Percentiles rank a stretch among this genome's conserved stretches.
Evolutionary conservation across 768 basidiomycete genomes (phyloP).

Genomic region (Tylopilus subfusipes): DNA sequence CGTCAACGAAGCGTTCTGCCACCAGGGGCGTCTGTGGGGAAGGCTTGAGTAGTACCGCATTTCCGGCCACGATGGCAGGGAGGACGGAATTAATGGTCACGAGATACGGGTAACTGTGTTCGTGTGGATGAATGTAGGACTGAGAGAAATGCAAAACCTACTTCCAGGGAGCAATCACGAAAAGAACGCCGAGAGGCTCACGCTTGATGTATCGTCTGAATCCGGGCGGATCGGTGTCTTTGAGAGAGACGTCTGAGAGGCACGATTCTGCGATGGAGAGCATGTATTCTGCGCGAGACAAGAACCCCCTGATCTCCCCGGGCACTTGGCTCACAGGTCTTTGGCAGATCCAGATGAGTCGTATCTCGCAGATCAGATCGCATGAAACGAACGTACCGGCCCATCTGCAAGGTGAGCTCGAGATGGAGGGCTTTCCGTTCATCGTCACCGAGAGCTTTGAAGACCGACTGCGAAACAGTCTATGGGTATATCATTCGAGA

Average conservation of each 20-base stretch:
- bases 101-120: conserved; percentile 78
- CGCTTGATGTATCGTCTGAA: conserved; percentile 83
- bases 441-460: conserved; percentile 42
- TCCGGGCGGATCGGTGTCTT: conserved; percentile 77
- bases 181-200: conserved; percentile 80
- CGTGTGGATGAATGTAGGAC: not conserved
- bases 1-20: conserved; percentile 73
- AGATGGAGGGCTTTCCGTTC: conserved; percentile 48
- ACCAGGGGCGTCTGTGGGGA: conserved; percentile 93
- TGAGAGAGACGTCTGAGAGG: conserved; percentile 70
- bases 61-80: conserved; percentile 88
- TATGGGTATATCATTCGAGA: not conserved
- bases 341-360: not conserved
- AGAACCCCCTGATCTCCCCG: conserved; percentile 77
- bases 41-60: conserved; percentile 89
- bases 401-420: conserved; percentile 90
- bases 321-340: conserved; percentile 77
- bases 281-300: conserved; percentile 83
- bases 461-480: conserved; percentile 39
- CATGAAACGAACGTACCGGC: conserved; percentile 54
- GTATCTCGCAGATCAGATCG: not conserved
- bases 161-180: conserved; percentile 94
- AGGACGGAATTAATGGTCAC: conserved; percentile 88
- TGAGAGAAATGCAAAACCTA: conserved; percentile 35
- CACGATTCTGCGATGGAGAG: conserved; percentile 74